Conservation (phyloP, 768 basidiomycete species). For the Lactifluus pinguis region DNA sequence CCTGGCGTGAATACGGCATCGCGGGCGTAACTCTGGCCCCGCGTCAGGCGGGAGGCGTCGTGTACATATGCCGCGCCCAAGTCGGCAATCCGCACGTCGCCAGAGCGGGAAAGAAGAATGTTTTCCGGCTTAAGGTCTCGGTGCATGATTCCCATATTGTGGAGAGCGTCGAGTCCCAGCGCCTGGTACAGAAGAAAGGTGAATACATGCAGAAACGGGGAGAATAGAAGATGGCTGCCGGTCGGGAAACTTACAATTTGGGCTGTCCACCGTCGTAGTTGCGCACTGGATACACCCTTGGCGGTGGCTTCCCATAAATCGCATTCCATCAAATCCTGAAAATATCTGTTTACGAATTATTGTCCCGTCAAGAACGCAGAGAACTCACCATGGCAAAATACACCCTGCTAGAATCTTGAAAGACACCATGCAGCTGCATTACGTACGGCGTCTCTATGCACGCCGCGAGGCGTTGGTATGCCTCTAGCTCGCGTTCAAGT, state of each 20-base stretch:
- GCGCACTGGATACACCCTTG: conserved; percentile 2
- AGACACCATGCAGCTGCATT: conserved; percentile 19
- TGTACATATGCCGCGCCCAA: conserved; percentile 17
- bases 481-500: conserved; percentile 17
- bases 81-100: conserved; percentile 18
- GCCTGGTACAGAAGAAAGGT: conserved; percentile 1
- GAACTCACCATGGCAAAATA: conserved; percentile 18
- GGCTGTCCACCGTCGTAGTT: conserved; percentile 16
- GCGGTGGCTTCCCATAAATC: conserved; percentile 15
- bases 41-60: conserved; percentile 12
- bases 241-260: conserved; percentile 12
- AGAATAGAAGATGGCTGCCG: no score
- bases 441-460: conserved; percentile 17
- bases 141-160: conserved; percentile 20
- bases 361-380: neutral
- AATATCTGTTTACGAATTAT: neutral
- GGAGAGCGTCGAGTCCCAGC: conserved; percentile 16
- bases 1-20: conserved; percentile 17
- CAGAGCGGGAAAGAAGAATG: conserved; percentile 16
- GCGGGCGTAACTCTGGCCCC: conserved; percentile 11
- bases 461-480: conserved; percentile 18
- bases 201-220: neutral
- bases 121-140: conserved; percentile 21
- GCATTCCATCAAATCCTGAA: conserved; percentile 18
- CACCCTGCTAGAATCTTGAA: conserved; percentile 12